Conservation (phyloP, 1,284 basidiomycete genomes). For the Leccinum subfulvum region DNA sequence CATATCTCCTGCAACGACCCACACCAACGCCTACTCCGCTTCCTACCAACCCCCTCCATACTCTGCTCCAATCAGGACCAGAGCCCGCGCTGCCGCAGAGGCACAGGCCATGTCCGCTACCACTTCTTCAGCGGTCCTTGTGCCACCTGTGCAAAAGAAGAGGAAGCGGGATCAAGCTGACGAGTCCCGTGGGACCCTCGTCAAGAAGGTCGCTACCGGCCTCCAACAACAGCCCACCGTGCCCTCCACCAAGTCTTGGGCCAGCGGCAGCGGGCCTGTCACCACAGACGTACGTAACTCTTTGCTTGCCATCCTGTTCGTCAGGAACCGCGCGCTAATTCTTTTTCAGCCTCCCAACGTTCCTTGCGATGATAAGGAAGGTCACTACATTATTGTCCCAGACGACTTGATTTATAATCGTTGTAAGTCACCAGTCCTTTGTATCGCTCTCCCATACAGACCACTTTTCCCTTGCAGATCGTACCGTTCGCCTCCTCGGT, state of each 20-base stretch:
- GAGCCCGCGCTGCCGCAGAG: constrained; percentile 78
- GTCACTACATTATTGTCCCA: constrained; percentile 89
- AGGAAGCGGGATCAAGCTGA: constrained; percentile 71
- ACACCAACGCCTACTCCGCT: constrained; percentile 66
- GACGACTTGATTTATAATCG: constrained; percentile 84
- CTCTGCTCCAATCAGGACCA: constrained; percentile 71
- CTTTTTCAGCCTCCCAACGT: constrained; percentile 54
- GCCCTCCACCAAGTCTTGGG: constrained; percentile 58
- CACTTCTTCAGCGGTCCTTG: constrained; percentile 56
- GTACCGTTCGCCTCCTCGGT: constrained; percentile 86
- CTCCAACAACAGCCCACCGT: constrained; percentile 48
- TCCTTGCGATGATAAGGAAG: constrained; percentile 91
- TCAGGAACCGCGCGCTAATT: constrained; percentile 23
- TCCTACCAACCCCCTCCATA: constrained; percentile 77
- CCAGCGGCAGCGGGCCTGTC: constrained; percentile 56
- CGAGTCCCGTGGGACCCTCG: constrained; percentile 59
- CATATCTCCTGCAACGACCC: constrained; percentile 67
- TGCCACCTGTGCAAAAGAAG: constrained; percentile 71
- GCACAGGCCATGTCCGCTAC: constrained; percentile 69
- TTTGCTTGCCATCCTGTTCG: constrained; percentile 20
- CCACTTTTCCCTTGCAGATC: constrained; percentile 55
- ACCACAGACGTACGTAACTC: constrained; percentile 59
- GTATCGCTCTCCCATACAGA: constrained; percentile 7
- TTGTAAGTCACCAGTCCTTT: constrained; percentile 53
- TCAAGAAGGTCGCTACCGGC: constrained; percentile 56